Conservation (phyloP, 2,329 filamentous ascomycete genomes). For the Ophiocordyceps unilateralis region DNA sequence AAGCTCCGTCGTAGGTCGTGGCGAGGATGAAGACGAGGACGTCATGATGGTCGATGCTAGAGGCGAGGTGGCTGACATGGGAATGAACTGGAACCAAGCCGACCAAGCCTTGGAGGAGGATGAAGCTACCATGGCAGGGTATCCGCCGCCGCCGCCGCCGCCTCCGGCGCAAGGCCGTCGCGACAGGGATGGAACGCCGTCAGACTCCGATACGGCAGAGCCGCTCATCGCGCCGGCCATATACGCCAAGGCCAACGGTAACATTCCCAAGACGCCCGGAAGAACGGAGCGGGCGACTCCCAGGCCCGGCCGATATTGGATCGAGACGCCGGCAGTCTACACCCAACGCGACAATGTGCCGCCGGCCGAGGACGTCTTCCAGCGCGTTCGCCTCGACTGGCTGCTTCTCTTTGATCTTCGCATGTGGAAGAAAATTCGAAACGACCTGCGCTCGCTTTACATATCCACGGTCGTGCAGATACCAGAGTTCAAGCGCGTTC, state of each 20-base stretch:
- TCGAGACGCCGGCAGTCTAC: constrained; percentile 60
- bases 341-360: constrained; percentile 43
- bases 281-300: constrained; percentile 29
- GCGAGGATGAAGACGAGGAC: constrained; percentile 34
- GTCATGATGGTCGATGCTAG: constrained; percentile 40
- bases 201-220: constrained; percentile 53
- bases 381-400: constrained; percentile 82
- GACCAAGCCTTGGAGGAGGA: constrained; percentile 58
- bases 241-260: constrained; percentile 46
- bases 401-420: constrained; percentile 86
- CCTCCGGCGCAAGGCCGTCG: constrained; percentile 36
- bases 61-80: constrained; percentile 25
- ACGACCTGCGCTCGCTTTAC: constrained; percentile 80
- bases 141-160: constrained; percentile 46
- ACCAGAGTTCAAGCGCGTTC: constrained; percentile 85
- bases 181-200: constrained; percentile 48
- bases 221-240: constrained; percentile 44
- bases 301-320: constrained; percentile 69
- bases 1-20: constrained; percentile 19
- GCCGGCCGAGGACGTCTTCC: constrained; percentile 71
- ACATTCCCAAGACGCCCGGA: constrained; percentile 70
- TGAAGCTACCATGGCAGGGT: constrained; percentile 63
- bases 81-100: constrained; percentile 32
- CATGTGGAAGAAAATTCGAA: constrained; percentile 91
- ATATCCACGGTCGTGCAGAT: constrained; percentile 93